Percentiles rank a stretch among this genome's conserved stretches.
Conservation (phyloP, 176 grass and related monocot species). For the Areca catechu region DNA sequence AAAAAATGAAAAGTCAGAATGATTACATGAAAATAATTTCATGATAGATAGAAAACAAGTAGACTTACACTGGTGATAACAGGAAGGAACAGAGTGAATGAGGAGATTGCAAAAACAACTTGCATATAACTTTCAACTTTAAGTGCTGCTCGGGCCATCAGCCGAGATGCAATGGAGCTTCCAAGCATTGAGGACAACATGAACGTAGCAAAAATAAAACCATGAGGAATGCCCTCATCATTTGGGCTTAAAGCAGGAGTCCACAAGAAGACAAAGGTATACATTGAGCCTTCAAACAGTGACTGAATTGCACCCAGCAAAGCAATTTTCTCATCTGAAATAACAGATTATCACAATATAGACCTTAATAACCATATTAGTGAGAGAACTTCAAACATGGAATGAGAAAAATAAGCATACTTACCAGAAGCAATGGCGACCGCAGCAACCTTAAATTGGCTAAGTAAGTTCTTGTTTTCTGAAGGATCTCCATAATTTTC, state of each 20-base stretch:
- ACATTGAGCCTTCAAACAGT: conserved; percentile 20
- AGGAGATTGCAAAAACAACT: conserved; percentile 9
- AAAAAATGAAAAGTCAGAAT: background rate
- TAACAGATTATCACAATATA: background rate
- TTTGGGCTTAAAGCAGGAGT: conserved; percentile 19
- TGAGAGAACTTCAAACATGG: too few relatives aligned
- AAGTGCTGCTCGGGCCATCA: background rate
- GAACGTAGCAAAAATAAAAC: conserved; percentile 18
- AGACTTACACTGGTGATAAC: conserved; percentile 5
- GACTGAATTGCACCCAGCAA: conserved; percentile 20
- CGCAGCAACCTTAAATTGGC: conserved; percentile 16
- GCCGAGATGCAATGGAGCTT: conserved; percentile 11
- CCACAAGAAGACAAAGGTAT: conserved; percentile 20
- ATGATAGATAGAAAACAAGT: background rate
- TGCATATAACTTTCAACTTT: conserved; percentile 16
- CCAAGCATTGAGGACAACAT: conserved; percentile 16
- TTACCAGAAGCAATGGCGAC: conserved; percentile 14
- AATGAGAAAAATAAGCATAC: background rate
- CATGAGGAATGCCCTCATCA: conserved; percentile 20
- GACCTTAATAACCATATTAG: background rate
- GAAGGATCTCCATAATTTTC: conserved; percentile 20
- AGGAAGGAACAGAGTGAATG: conserved; percentile 9
- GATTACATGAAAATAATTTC: background rate
- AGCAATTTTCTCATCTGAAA: conserved; percentile 19
- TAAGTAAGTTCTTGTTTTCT: conserved; percentile 12